Evolutionary conservation across 1,139 yeast species (phyloP), one percentile per base, ranked within the genome.

Genomic region (Sugiyamaella neomexicana): DNA sequence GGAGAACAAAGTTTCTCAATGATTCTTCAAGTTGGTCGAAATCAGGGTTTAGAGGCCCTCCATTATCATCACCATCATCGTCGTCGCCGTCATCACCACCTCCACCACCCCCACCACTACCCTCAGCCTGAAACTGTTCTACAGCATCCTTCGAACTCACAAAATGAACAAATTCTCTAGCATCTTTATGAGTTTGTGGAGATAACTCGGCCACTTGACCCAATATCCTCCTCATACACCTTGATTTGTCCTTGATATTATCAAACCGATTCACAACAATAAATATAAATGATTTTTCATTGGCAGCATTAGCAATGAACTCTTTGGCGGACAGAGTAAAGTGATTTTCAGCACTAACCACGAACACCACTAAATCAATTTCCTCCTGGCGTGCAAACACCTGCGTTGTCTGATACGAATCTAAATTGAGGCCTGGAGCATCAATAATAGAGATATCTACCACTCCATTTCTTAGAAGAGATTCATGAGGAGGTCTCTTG

Each of bases 371-470:
- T 63, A 95, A 77, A 68, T 95, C 99, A 61, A 95, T 95, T 67
- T 95, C 99, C 66, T 95, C 99, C 72, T 95, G 99, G 58, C 98
- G 81, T 2, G 97, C 86, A 69, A 91, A 91, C 0, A 95, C 91
- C 66, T 91, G 97, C 1, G 97, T 89, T 0, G 99, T 95, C 68
- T 89, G 97, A 63, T 86, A 86, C 10, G 95, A 88, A 66, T 93
- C 98, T 79, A 90, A 79, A 67, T 95, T 95, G 57, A 95, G 77
- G 0, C 99, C 99, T 0, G 99, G 99, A 0, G 98, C 97, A 72
- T 95, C 99, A 53, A 95, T 91, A 56, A 95, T 75, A 36, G 93
- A 83, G 55, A 93, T 90, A 67, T 95, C 98, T 49, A 93, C 89
- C 7, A 90, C 88, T 1, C 98, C 98, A 68, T 95, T 95, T 60